Evolutionary conservation across 2,329 filamentous ascomycete species (phyloP), one percentile per base, ranked within the genome.

Genomic region (Thermochaetoides dissita): DNA sequence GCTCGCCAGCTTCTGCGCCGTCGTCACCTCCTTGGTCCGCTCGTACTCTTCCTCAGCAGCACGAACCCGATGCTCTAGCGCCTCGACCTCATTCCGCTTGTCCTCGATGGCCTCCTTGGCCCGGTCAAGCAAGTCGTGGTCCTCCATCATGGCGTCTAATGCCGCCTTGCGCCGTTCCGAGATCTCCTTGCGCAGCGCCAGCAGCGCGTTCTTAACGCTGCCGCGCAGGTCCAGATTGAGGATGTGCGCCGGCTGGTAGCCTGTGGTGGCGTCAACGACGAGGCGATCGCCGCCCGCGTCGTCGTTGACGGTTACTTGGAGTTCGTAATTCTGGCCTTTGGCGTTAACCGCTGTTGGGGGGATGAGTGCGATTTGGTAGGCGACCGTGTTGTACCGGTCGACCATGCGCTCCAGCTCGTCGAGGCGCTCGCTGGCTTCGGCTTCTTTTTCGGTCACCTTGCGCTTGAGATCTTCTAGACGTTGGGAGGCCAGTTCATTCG

Each of bases 91-190:
- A 50, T 80, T 82, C 47, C 81, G 75, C 66, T 94, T 95, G 63
- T 98, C 89, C 58, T 95, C 88, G 61, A 98, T 91, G 10, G 88
- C 87, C 63, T 98, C 93, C 60, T 91, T 91, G 59, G 95, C 89
- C 52, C 84, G 85, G 59, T 96, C 88, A 8, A 98, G 75, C 49
- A 94, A 71, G 59, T 96, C 91, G 55, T 94, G 84, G 51, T 94
- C 87, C 57, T 91, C 89, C 74, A 95, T 84, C 69, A 95, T 91
- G 40, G 81, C 79, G 57, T 96, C 89, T 55, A 94, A 79, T 1
- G 83, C 83, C 6, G 74, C 67, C 47, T 82, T 86, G 40, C 89
- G 75, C 42, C 91, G 75, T 59, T 95, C 87, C n/a, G 85, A 85
- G 50, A 98, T 84, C 49, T 94, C 86, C 59, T 94, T 94, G 47